A percentile compares a stretch with the other conserved stretches of the same genome.
These are phyloP conservation scores for Kingdonia uniflora DNA, from an alignment of 164 flowering plant species.

Conservation along the genomic window DNA sequence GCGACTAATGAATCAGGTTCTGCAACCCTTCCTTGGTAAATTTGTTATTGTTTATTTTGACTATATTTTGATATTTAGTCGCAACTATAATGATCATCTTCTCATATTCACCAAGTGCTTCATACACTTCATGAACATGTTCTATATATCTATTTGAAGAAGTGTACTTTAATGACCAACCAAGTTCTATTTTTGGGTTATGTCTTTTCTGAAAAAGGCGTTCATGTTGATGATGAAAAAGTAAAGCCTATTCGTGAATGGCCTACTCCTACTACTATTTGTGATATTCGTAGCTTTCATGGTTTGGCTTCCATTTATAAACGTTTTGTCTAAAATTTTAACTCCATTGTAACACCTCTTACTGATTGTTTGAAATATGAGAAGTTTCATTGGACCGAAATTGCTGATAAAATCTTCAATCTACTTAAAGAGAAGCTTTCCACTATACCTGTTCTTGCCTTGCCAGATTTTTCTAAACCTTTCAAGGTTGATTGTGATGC, in stretches of 20 bases:
- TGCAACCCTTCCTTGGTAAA: too few species aligned
- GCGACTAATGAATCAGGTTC: too few species aligned
- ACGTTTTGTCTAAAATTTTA: neutral
- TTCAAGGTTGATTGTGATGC: too few species aligned
- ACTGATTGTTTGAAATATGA: too few species aligned
- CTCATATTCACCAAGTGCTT: neutral
- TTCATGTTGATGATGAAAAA: neutral
- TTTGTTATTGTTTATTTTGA: too few species aligned
- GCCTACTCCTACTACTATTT: too few species aligned
- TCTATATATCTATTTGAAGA: neutral
- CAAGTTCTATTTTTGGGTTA: too few species aligned
- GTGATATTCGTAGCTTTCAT: too few species aligned
- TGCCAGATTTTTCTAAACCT: too few species aligned
- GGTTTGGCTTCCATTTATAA: too few species aligned
- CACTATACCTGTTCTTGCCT: neutral
- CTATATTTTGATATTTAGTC: too few species aligned
- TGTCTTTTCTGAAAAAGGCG: neutral
- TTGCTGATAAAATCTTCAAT: neutral
- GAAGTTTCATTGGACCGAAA: neutral
- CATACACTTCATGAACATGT: neutral
- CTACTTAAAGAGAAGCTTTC: neutral
- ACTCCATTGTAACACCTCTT: neutral
- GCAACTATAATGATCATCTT: conserved; percentile 5
- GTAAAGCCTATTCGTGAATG: neutral
- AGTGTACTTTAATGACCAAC: too few species aligned